These are phyloP conservation scores for Leucocoprinus sp. DNA, from an alignment of 768 basidiomycete species.

Conservation along the genomic window DNA sequence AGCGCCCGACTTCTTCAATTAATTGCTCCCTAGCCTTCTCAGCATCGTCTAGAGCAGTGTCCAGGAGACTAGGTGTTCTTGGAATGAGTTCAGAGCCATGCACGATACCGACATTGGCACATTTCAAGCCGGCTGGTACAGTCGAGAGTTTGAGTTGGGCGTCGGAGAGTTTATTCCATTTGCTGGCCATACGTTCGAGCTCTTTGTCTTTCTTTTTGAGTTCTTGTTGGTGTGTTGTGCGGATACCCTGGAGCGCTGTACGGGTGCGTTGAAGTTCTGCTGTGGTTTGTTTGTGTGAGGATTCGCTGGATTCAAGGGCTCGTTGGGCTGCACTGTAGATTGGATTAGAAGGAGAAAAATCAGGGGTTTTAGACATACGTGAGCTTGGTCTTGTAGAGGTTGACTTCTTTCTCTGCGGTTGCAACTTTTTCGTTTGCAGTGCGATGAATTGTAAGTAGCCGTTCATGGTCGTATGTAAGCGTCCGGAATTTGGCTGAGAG, in stretches of 20 bases:
- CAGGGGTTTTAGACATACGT: slow-evolving; percentile 39
- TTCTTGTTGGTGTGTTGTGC: slow-evolving; percentile 61
- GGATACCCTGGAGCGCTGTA: slow-evolving; percentile 56
- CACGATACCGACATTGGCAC: slow-evolving; percentile 41
- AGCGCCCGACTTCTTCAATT: slow-evolving; percentile 52
- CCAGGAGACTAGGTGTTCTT: slow-evolving; percentile 48
- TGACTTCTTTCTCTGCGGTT: slow-evolving; percentile 73
- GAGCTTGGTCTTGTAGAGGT: slow-evolving; percentile 62
- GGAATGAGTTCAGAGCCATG: slow-evolving; percentile 37
- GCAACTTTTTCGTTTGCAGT: slow-evolving; percentile 51
- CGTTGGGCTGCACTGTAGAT: slow-evolving; percentile 40
- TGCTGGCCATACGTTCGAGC: slow-evolving; percentile 63
- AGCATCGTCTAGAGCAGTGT: slow-evolving; percentile 65
- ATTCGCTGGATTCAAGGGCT: slow-evolving; percentile 49
- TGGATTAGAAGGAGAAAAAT: background rate
- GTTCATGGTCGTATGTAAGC: slow-evolving; percentile 73
- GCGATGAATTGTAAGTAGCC: slow-evolving; percentile 58
- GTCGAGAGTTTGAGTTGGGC: slow-evolving; percentile 50
- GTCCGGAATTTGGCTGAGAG: slow-evolving; percentile 68
- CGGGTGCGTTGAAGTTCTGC: slow-evolving; percentile 68
- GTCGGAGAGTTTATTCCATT: slow-evolving; percentile 67
- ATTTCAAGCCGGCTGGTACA: slow-evolving; percentile 43
- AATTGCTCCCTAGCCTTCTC: slow-evolving; percentile 58
- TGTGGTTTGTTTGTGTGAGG: slow-evolving; percentile 61
- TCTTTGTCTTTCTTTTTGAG: slow-evolving; percentile 80